phyloP scores from a whole-genome alignment of 352 stramenopile genomes.

The Salisapilia sapeloensis region DNA sequence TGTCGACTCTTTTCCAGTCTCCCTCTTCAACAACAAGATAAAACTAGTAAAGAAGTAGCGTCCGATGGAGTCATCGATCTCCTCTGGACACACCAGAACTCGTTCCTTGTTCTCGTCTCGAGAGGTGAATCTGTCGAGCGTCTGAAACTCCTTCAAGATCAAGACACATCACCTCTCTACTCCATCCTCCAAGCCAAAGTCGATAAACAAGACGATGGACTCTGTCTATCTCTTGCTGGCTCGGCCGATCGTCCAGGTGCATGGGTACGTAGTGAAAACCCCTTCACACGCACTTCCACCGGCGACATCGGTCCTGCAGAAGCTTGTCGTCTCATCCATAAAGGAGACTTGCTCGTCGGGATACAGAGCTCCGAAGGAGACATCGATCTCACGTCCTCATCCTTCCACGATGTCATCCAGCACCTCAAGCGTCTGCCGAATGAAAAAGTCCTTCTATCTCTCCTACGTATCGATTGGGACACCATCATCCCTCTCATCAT shows the following conservation, averaged over 20 bases:
- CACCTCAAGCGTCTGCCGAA: conserved; percentile 37
- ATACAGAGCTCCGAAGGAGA: conserved; percentile 27
- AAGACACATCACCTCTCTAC: neutral
- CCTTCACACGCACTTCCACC: conserved; percentile 36
- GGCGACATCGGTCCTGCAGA: conserved; percentile 43
- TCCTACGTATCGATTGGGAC: conserved; percentile 45
- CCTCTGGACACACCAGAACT: conserved; percentile 43
- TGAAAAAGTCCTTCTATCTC: conserved; percentile 20
- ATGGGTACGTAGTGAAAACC: conserved; percentile 66
- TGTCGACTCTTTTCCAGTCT: conserved; percentile 73
- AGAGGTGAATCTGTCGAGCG: conserved; percentile 26
- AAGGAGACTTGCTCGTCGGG: conserved; percentile 49
- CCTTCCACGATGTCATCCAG: conserved; percentile 57
- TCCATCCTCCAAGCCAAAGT: too few species aligned
- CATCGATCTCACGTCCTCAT: conserved; percentile 23
- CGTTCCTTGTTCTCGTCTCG: conserved; percentile 35
- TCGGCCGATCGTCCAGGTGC: conserved; percentile 47
- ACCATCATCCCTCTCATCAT: conserved; percentile 28
- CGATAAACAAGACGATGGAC: conserved; percentile 46
- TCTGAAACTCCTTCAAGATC: too few species aligned
- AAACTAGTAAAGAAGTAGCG: conserved; percentile 33
- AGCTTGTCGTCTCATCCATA: conserved; percentile 25
- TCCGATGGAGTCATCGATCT: conserved; percentile 33
- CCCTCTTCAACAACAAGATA: conserved; percentile 46
- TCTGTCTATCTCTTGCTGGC: conserved; percentile 68